Evolutionary conservation across 1,284 basidiomycete genomes (phyloP), one percentile per base, ranked within the genome.

Genomic region (Pascua sp.): DNA sequence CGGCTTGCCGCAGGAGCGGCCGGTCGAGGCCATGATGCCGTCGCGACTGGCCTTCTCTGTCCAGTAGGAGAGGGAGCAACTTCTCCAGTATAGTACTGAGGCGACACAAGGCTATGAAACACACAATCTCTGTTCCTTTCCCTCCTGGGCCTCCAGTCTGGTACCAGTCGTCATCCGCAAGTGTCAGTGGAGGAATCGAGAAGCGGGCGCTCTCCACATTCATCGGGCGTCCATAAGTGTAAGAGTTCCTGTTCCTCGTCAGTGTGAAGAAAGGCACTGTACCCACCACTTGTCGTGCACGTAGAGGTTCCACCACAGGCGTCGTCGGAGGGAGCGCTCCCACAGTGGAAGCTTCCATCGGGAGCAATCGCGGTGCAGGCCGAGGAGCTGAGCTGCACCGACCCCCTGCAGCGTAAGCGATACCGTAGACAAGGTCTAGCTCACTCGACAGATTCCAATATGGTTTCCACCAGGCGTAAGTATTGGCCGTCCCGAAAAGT

Each of bases 251-350:
- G 41, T 16, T 11, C 24, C 3, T 32, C 15, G 16, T 55, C 18
- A 50, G 42, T 38, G 15, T 11, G 5, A 12, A 9, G 3, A 8
- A 13, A 10, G n/a, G 2, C 7, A 15, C 7, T 32, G 12, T 13
- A 51, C 62, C 49, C 46, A 64, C 65, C 62, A 59, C 53, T 62
- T 63, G 60, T 65, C 63, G 40, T 61, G 57, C 11, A 60, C 48
- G 16, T 66, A 56, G 8, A 67, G 49, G 1, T 55, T 57, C 66
- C 66, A 67, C 66, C 66, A 67, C 2, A 67, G 49, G 5, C 66
- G 56, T 17, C 57, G 60, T 13, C 66, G 55, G 41, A 67, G 43
- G 1, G 60, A 52, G 4, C 62, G 53, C 46, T 67, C 66, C 66
- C 66, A 67, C 18, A 53, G 45, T 2, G 66, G 66, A 37, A 67